A percentile compares a stretch with the other conserved stretches of the same genome.
These are phyloP conservation scores for Tubosaeta sp. DNA, from an alignment of 768 basidiomycete genomes.

Conservation along the genomic window DNA sequence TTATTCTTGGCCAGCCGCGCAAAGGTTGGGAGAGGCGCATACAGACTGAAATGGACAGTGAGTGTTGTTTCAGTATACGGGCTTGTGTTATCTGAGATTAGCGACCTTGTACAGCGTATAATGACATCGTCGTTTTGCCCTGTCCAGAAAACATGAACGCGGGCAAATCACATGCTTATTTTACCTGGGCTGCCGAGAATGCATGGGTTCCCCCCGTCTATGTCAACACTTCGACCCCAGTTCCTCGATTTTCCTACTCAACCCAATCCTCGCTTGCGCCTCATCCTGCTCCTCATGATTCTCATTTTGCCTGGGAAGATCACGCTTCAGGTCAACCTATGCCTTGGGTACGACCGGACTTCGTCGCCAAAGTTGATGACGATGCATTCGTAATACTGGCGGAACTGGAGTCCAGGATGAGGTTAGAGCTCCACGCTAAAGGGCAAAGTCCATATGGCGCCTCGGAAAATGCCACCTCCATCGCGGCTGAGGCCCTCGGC, in stretches of 20 bases:
- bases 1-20: conserved; percentile 82
- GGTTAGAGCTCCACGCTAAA: conserved; percentile 63
- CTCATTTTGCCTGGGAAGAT: conserved; percentile 54
- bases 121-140: conserved; percentile 82
- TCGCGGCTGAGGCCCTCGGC: neutral
- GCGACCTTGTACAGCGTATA: conserved; percentile 52
- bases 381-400: conserved; percentile 94
- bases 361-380: conserved; percentile 91
- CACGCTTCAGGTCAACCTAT: conserved; percentile 37
- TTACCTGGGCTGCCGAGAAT: conserved; percentile 86
- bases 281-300: conserved; percentile 67
- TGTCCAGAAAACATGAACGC: conserved; percentile 93
- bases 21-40: conserved; percentile 76
- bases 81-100: conserved; percentile 3
- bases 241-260: conserved; percentile 61
- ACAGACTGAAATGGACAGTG: conserved; percentile 87
- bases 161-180: conserved; percentile 90
- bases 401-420: conserved; percentile 86
- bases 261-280: conserved; percentile 53
- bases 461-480: conserved; percentile 7
- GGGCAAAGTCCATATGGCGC: conserved; percentile 25
- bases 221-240: conserved; percentile 38
- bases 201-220: conserved; percentile 88
- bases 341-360: conserved; percentile 86
- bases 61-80: conserved; percentile 28